Evolutionary conservation across 2,329 filamentous ascomycete species (phyloP), one percentile per base, ranked within the genome.

Genomic region (Ophiostoma himal-ulmi): DNA sequence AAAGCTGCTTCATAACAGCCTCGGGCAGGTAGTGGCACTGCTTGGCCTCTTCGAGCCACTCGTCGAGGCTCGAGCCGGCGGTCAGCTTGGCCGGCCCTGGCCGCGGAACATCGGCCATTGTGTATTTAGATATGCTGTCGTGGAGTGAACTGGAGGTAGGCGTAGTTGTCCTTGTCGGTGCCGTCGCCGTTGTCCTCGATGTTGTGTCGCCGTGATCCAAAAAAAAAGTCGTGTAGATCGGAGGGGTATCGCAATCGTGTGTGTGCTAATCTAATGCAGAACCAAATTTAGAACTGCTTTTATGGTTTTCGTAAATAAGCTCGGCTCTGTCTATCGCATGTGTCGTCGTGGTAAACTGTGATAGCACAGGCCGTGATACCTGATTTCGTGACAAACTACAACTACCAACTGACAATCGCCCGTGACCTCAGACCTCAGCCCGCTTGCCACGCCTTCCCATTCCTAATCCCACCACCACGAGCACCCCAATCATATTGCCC

Each of bases 11-110:
- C 95, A 99, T 99, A 77, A 96, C 93, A 73, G 90, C 83, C 82
- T 99, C 95, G 68, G 95, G 95, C 69, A 99, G 86, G 80, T 98
- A 97, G 80, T 96, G 95, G 83, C 95, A 98, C 81, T 95, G 91
- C 81, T 97, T 97, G 64, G 95, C 95, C 80, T 96, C 92, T 78
- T 95, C 92, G 41, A 99, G 86, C 95, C 95, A 99, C 82, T 98
- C 94, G 79, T 97, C 93, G 44, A 96, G 89, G 17, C 93, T 93
- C 54, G 94, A 92, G 79, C 92, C 92, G 71, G 91, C 88, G 73
- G 88, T 89, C 74, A 98, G 83, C 76, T 91, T 93, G 72, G 94
- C 94, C 71, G 94, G 94, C 69, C 94, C 94, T 71, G 94, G 94
- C 82, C 94, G 92, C 71, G 95, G 94, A 75, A 97, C 87, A 70